These are phyloP conservation scores for Mortierella sp. DNA, from an alignment of 371 early-diverging fungal species.

Conservation along the genomic window DNA sequence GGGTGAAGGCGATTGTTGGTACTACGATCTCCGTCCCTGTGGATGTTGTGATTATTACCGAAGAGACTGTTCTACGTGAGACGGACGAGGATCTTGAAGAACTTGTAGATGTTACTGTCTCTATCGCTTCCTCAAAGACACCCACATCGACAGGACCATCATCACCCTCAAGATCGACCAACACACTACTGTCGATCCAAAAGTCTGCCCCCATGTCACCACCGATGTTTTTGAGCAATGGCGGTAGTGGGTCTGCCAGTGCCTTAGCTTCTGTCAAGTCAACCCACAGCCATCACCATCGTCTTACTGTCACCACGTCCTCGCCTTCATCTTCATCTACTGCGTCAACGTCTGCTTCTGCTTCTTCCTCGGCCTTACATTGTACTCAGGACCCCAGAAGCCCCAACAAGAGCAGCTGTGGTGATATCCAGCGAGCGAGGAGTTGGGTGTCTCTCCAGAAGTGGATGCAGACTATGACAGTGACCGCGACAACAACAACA, in stretches of 20 bases:
- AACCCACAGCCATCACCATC: not conserved
- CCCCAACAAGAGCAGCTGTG: not conserved
- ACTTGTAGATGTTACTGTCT: not conserved
- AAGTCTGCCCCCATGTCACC: constrained; percentile 44
- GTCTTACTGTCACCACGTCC: not conserved
- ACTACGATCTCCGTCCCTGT: not conserved
- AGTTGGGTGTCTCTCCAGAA: constrained; percentile 36
- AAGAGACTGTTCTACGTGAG: not conserved
- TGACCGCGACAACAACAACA: not conserved
- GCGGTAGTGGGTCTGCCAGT: not conserved
- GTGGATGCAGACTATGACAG: constrained; percentile 26
- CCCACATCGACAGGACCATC: not conserved
- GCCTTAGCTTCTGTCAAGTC: not conserved
- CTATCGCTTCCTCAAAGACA: not conserved
- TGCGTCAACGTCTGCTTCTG: not conserved
- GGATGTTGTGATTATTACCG: not conserved
- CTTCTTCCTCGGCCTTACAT: not conserved
- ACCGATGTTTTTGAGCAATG: not conserved
- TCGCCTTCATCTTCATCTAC: not conserved
- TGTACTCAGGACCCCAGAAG: constrained; percentile 11
- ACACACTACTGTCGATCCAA: constrained; percentile 9
- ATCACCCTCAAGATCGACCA: not conserved
- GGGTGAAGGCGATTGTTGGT: not conserved
- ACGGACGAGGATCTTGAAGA: not conserved
- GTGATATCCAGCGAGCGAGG: not conserved